Conservation (phyloP, 352 stramenopile genomes). For the Pythium phragmitis region DNA sequence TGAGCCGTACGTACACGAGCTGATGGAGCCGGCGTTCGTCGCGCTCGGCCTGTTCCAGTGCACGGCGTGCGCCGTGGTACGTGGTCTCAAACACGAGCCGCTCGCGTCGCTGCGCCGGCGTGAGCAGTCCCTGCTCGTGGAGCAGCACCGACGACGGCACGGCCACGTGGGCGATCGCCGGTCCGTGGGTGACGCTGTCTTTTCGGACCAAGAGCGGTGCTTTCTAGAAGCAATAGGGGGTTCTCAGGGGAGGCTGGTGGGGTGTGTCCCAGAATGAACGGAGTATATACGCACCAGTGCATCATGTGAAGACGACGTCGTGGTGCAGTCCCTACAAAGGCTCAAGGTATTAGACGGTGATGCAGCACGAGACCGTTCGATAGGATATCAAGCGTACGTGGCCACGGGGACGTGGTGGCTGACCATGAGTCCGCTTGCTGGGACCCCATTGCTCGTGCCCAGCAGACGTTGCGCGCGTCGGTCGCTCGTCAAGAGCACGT, state of each 20-base stretch:
- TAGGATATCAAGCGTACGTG: background rate
- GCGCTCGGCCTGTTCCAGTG: slow-evolving; percentile 53
- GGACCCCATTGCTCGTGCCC: slow-evolving; percentile 7
- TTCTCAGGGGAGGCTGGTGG: background rate
- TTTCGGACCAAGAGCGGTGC: slow-evolving; percentile 49
- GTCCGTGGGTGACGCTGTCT: slow-evolving; percentile 42
- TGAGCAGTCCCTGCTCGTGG: slow-evolving; percentile 70
- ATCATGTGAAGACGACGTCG: background rate
- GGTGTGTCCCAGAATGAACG: background rate
- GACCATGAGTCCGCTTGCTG: slow-evolving; percentile 23
- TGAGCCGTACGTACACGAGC: slow-evolving; percentile 49
- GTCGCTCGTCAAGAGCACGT: slow-evolving; percentile 17
- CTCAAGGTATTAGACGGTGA: too few species aligned
- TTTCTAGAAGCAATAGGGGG: slow-evolving; percentile 15
- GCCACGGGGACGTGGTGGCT: slow-evolving; percentile 23
- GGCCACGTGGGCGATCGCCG: slow-evolving; percentile 44
- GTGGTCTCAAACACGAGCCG: slow-evolving; percentile 63
- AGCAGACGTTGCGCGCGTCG: slow-evolving; percentile 21
- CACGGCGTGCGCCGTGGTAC: slow-evolving; percentile 47
- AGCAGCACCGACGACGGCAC: slow-evolving; percentile 54
- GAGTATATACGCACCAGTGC: slow-evolving; percentile 4
- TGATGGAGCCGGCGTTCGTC: slow-evolving; percentile 68
- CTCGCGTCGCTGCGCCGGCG: slow-evolving; percentile 63
- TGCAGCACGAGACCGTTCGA: background rate
- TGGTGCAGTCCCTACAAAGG: background rate